Evolutionary conservation across 2,329 filamentous ascomycete species (phyloP), one percentile per base, ranked within the genome.

Genomic region (Botrytis fabae): DNA sequence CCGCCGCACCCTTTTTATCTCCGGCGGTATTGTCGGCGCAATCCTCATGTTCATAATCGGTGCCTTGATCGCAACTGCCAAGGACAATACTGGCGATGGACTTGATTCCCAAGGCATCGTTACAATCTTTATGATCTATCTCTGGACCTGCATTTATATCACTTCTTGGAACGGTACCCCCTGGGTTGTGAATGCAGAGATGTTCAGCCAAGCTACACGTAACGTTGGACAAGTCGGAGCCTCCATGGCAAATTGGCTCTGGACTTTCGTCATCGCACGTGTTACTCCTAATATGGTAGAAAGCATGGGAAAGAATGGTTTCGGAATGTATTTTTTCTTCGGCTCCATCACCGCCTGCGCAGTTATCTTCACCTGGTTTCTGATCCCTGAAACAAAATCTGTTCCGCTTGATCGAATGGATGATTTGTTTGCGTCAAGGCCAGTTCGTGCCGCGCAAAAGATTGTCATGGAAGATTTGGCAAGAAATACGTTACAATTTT

Each of bases 401-500:
- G 83, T 92, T 25, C 89, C 89, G 1, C 84, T 92, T 5, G 90
- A 92, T 80, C 84, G 84, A 46, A 90, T 92, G 85, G 90, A 92
- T 78, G 83, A 84, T 10, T 82, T 92, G 2, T 92, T 92, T 78
- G 83, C 84, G 69, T 70, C 68, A 6, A 69, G 76, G 10, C 73
- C 64, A n/a, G 75, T 77, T 16, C 73, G 72, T 12, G 63, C 76
- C 32, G 79, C 79, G 12, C 77, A 80, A 65, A 64, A 38, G 28
- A 75, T 78, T 63, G 73, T 80, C 6, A 77, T 78, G 78, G 62
- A 54, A 28, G 78, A 80, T 57, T 69, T 80, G 28, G 60, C 72
- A 16, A 61, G 75, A n/a, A 75, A 77, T 44, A 42, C 22, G 38
- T 78, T 77, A 40, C 77, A 75, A 40, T 75, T 73, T 22, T 64